Evolutionary conservation across 2,329 filamentous ascomycete genomes (phyloP), one percentile per base, ranked within the genome.

Genomic region (Beauveria sp.): DNA sequence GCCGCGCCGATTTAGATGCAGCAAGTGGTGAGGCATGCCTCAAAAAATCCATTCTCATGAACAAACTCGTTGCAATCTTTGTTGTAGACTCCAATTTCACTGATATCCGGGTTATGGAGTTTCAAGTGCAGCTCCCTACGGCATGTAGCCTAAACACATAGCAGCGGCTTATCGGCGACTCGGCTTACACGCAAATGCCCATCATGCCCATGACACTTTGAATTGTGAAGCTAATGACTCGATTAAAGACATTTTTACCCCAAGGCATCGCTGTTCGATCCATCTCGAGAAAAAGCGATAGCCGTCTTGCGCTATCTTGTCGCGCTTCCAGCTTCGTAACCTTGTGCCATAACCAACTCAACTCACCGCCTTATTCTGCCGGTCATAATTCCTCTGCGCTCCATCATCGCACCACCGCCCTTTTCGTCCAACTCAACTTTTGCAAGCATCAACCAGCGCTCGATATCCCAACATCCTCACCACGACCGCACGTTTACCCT

Each of bases 331-430:
- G 34, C 2, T 16, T 37, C 14, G 34, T 37, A 37, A 5, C 2
- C 34, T 37, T 37, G 14, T 37, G 34, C 12, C 12, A 37, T 1
- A 37, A 16, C 18, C 14, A 16, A 43, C 16, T 50, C 44, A 18
- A 9, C 56, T 62, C 62, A 67, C 66, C 66, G 66, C 66, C 64
- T 14, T 53, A 63, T 67, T 66, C 64, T 67, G 66, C 65, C 66
- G 61, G 66, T 61, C 65, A 64, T 61, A 62, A 64, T 64, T 57
- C 55, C 63, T 63, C 63, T 54, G 52, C 56, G 16, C 58, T 28
- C 18, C 26, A 24, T 22, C 16, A 20, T 20, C 41, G 3, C 41
- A 50, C 52, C 59, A 55, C 52, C 59, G 58, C 50, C 40, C 28
- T 37, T 44, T 30, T 22, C 6, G 10, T 8, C 30, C 41, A 22